These are phyloP conservation scores for Globisporangium cylindrosporum DNA, from an alignment of 352 stramenopile genomes.

Conservation along the genomic window DNA sequence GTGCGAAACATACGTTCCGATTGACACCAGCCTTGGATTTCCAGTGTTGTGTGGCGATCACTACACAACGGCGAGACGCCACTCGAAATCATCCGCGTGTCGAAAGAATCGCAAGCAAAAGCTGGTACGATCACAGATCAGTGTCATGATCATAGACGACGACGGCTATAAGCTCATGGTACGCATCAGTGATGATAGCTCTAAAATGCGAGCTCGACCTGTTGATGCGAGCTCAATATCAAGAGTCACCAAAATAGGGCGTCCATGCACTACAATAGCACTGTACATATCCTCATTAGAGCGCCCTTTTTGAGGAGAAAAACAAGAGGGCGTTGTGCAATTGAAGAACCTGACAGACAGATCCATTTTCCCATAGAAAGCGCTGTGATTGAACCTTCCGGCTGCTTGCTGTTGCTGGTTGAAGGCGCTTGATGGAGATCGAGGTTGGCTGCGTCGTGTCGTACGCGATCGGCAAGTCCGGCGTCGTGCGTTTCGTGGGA, in stretches of 20 bases:
- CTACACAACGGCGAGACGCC: slow-evolving; percentile 43
- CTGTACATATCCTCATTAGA: background rate
- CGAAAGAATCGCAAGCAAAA: slow-evolving; percentile 33
- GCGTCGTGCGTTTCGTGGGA: slow-evolving; percentile 72
- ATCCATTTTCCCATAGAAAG: background rate
- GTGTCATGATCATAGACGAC: slow-evolving; percentile 69
- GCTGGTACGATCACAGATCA: slow-evolving; percentile 72
- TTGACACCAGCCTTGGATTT: background rate
- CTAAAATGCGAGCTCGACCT: slow-evolving; percentile 76
- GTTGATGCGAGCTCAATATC: slow-evolving; percentile 59
- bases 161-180: slow-evolving; percentile 87
- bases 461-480: slow-evolving; percentile 67
- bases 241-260: no score
- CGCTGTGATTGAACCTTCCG: background rate
- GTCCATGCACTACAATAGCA: no score
- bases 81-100: slow-evolving; percentile 76
- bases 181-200: slow-evolving; percentile 80
- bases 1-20: slow-evolving; percentile 55
- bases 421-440: slow-evolving; percentile 32
- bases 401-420: background rate
- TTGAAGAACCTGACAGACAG: background rate
- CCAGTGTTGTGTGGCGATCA: background rate
- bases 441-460: slow-evolving; percentile 58
- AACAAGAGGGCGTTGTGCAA: background rate
- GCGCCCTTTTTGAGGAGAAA: no score